Percentiles rank a stretch among this genome's conserved stretches.
Conservation (phyloP, 495 filamentous ascomycete genomes). For the Podospora pseudocomata region DNA sequence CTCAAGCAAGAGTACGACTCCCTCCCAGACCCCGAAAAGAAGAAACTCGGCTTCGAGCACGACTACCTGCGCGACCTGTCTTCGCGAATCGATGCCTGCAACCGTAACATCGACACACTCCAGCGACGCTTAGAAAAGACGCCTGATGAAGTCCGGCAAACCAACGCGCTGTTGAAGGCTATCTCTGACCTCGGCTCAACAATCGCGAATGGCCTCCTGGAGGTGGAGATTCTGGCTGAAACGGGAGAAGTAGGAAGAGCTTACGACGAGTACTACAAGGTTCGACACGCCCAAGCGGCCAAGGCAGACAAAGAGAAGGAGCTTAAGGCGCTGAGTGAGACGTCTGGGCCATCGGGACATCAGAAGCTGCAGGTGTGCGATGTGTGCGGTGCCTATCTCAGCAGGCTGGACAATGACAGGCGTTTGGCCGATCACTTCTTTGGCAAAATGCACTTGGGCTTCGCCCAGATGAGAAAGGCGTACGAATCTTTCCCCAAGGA, state of each 20-base stretch:
- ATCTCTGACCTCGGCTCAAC: slow-evolving; percentile 77
- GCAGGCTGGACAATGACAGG: slow-evolving; percentile 87
- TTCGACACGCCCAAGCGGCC: slow-evolving; percentile 71
- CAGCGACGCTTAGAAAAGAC: slow-evolving; percentile 94
- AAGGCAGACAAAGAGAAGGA: slow-evolving; percentile 86
- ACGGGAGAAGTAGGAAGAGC: slow-evolving; percentile 74
- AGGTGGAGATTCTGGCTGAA: slow-evolving; percentile 83
- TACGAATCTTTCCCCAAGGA: slow-evolving; percentile 83
- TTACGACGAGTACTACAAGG: slow-evolving; percentile 79
- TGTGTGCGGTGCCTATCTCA: slow-evolving; percentile 89
- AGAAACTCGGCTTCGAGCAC: slow-evolving; percentile 84
- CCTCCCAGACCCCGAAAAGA: slow-evolving; percentile 62
- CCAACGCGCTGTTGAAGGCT: slow-evolving; percentile 85
- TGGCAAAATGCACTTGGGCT: slow-evolving; percentile 98
- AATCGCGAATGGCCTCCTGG: slow-evolving; percentile 77
- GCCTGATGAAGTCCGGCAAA: slow-evolving; percentile 94
- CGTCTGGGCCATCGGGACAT: slow-evolving; percentile 85
- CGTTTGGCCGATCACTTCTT: slow-evolving; percentile 96
- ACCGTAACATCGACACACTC: slow-evolving; percentile 84
- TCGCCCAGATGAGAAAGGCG: slow-evolving; percentile 94
- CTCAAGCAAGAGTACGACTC: slow-evolving; percentile 83
- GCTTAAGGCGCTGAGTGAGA: slow-evolving; percentile 87
- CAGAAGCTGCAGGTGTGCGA: slow-evolving; percentile 99
- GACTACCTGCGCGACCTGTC: slow-evolving; percentile 96
- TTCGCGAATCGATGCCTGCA: slow-evolving; percentile 94